Evolutionary conservation across 495 filamentous ascomycete genomes (phyloP), one percentile per base, ranked within the genome.

Genomic region (Hypoxylon perforatum): DNA sequence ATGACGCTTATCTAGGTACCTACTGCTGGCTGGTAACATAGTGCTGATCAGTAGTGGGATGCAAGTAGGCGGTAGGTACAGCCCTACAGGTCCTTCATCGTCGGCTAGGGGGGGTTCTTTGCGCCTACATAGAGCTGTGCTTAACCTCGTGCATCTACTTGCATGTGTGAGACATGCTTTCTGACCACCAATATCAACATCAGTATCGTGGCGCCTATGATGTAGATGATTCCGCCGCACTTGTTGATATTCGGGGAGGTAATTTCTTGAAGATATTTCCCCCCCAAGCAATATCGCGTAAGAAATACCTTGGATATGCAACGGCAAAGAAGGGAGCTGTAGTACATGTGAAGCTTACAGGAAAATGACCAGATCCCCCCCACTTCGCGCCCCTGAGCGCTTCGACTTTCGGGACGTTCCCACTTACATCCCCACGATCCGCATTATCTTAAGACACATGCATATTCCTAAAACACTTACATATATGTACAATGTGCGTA

Each of bases 401-500:
- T 11, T 36, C 25, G 55, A 17, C 25, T 48, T 55, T 69, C 46
- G 45, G 54, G 55, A 54, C 36, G 60, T 69, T 64, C 56, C 56
- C 55, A 61, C 56, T 47, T 21, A 38, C 55, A 23, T 64, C 66
- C 50, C 66, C 56, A 64, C 61, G 66, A 64, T 64, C 51, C 56
- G 49, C 25, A 55, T 50, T 50, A 28, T 3, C 25, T 28, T 28
- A 28, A 33, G 47, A 59, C 7, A 19, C 25, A 57, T 54, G 38
- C 28, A 46, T 58, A 41, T 36, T 52, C n/a, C 52, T 57, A n/a
- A 38, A 2, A n/a, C 14, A 42, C 25, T 28, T 28, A 28, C 25
- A 28, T 28, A n/a, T 42, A 17, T 42, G 39, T 42, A 42, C 17
- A 42, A 56, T 63, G 54, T 69, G 59, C 55, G 49, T 59, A 41